Base-by-base conservation (phyloP, 352 stramenopile species). In the Globisporangium apiculatum region DNA sequence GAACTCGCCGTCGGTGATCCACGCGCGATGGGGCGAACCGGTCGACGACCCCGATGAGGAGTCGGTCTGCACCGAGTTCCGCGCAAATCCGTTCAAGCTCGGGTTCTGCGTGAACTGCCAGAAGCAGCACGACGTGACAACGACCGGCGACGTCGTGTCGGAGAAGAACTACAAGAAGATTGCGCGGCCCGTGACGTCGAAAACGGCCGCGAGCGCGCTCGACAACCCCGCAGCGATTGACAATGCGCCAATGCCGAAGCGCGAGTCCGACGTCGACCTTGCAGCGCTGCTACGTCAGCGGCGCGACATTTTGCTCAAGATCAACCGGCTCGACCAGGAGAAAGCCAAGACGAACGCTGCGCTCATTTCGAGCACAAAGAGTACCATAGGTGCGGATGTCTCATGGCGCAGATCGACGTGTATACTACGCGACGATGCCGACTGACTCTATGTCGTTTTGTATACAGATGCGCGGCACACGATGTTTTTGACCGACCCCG, bases 31-130 rank as follows among this genome's bases (percentile, higher is more conserved):
- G 85, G 85, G 85, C 4, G 85, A 95, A 51, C 78, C 80, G 0
- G 80, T 86, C 46, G 82, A 91, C 56, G 85, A 91, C 54, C 83
- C 83, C 5, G 85, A 95, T 55, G 81, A 95, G 65, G 80, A 89
- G 51, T 81, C 76, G 41, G 61, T 91, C 54, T 95, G 85, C 54
- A 80, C 71, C 2, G 85, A 95, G n/a, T 95, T 86, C 59, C 45
- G 69, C 18, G 76, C 83, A 0, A 95, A 95, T 56, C 81, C 84
- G 37, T 95, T 95, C 62, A 91, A 91, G 62, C 63, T 92, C 18
- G 85, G 85, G 6, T 95, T 93, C 60, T 95, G 85, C 64, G 82
- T 95, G 60, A 95, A 95, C 67, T 95, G 85, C 67, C 85, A 92
- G 71, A 93, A 93, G 64, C 85, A 95, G 61, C 85, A 95, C 69